A percentile compares a stretch with the other conserved stretches of the same genome.
Evolutionary conservation across 345 rosid genomes (phyloP).

Genomic region (Jatropha curcas): DNA sequence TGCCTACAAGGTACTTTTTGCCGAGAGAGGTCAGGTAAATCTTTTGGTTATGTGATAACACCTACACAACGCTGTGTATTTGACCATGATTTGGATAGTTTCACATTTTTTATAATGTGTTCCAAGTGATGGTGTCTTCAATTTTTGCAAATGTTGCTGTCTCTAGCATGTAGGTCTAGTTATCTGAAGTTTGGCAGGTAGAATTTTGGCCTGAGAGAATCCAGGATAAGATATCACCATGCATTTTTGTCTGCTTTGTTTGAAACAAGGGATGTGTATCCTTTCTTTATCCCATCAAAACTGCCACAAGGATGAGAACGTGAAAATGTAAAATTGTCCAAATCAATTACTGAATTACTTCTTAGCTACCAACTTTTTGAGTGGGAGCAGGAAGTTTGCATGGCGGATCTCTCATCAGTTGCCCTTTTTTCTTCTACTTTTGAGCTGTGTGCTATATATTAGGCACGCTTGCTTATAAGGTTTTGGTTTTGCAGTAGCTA

Average conservation of each 20-base stretch:
- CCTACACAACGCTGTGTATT: neutral
- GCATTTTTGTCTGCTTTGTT: neutral
- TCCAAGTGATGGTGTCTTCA: neutral
- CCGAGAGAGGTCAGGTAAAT: slow-evolving; percentile 8
- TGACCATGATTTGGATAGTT: neutral
- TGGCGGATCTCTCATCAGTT: neutral
- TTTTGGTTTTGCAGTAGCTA: neutral
- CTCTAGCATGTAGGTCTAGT: neutral
- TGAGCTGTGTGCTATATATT: neutral
- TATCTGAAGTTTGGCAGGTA: neutral
- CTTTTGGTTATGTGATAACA: neutral
- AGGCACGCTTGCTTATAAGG: neutral
- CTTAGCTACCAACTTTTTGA: neutral
- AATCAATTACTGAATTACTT: neutral
- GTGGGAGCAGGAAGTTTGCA: neutral
- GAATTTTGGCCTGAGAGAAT: neutral
- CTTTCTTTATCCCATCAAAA: neutral
- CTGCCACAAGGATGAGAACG: neutral
- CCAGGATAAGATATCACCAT: neutral
- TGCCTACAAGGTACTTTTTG: neutral
- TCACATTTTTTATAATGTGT: neutral
- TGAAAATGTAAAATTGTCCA: neutral
- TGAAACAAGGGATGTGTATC: slow-evolving; percentile 6
- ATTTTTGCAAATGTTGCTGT: neutral
- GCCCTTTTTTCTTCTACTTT: neutral